Percentiles rank a stretch among this genome's conserved stretches.
These are phyloP conservation scores for Xylaria sp. DNA, from an alignment of 2,329 filamentous ascomycete genomes.

Conservation along the genomic window DNA sequence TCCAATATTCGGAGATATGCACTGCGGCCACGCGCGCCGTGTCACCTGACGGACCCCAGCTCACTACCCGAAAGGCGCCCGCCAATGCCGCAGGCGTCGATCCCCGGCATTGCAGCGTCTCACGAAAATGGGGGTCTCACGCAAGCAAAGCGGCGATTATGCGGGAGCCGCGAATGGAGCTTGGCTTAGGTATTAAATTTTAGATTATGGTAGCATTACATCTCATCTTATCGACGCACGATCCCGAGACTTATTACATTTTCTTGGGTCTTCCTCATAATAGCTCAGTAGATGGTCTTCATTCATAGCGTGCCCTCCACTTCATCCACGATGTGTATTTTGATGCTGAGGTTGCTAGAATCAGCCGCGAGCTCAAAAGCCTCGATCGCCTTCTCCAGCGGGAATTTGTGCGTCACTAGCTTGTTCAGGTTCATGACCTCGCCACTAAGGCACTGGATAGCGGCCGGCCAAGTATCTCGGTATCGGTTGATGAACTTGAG, in stretches of 20 bases:
- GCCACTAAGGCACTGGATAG: conserved; percentile 69
- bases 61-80: conserved; percentile 7
- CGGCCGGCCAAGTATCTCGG: conserved; percentile 75
- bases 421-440: conserved; percentile 70
- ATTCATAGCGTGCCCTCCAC: conserved; percentile 42
- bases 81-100: conserved; percentile 5
- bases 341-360: conserved; percentile 65
- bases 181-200: conserved; percentile 15
- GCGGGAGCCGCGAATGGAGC: too few species aligned
- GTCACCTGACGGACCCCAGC: conserved; percentile 15
- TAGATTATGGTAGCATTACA: conserved; percentile 30
- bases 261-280: background rate
- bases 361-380: conserved; percentile 66
- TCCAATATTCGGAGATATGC: conserved; percentile 31
- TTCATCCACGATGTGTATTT: conserved; percentile 69
- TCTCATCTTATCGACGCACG: conserved; percentile 1
- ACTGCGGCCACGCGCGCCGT: conserved; percentile 24
- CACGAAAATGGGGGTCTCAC: conserved; percentile 7
- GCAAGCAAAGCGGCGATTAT: conserved; percentile 16
- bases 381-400: conserved; percentile 69
- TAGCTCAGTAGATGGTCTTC: too few species aligned
- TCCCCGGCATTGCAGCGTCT: conserved; percentile 21
- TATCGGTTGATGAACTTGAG: conserved; percentile 78
- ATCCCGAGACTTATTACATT: conserved; percentile 16
- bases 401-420: conserved; percentile 71